phyloP scores from a whole-genome alignment of 2,329 filamentous ascomycete genomes.

The Colletotrichum sublineola region DNA sequence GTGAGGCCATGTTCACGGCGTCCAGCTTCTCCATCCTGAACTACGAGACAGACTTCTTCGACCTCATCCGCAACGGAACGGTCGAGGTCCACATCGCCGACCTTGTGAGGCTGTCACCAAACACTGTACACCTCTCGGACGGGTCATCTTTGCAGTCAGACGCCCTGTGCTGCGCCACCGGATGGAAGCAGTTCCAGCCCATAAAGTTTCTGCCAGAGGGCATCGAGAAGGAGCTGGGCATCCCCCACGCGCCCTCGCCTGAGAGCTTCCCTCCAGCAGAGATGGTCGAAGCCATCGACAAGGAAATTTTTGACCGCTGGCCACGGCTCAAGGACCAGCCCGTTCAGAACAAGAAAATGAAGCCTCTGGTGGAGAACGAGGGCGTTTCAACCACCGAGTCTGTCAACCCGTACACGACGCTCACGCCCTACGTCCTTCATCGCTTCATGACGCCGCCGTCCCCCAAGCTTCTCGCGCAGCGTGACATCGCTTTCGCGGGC shows the following conservation, averaged over 20 bases:
- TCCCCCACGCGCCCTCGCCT: constrained; percentile 56
- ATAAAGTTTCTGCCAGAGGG: constrained; percentile 65
- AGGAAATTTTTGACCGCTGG: constrained; percentile 35
- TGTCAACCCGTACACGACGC: constrained; percentile 36
- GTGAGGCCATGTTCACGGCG: constrained; percentile 64
- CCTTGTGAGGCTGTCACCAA: constrained; percentile 59
- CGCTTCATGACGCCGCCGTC: constrained; percentile 49
- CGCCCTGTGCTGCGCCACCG: constrained; percentile 68
- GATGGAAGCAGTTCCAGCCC: constrained; percentile 68
- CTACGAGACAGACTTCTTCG: constrained; percentile 69
- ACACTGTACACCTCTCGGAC: constrained; percentile 64
- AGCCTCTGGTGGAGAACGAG: constrained; percentile 29
- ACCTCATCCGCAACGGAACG: constrained; percentile 65
- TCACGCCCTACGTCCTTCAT: constrained; percentile 46
- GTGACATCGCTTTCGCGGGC: constrained; percentile 52
- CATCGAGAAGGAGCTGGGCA: constrained; percentile 61
- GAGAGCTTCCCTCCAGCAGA: constrained; percentile 35
- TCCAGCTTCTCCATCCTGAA: constrained; percentile 71
- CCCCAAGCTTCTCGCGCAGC: constrained; percentile 34
- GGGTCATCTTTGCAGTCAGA: constrained; percentile 63
- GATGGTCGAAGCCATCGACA: constrained; percentile 31
- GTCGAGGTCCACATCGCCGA: constrained; percentile 67
- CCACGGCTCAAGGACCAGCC: constrained; percentile 36
- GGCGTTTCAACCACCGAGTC: constrained; percentile 37
- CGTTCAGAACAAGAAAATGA: constrained; percentile 34